Conservation (phyloP, 768 basidiomycete genomes). For the Tricholoma flavovirens region DNA sequence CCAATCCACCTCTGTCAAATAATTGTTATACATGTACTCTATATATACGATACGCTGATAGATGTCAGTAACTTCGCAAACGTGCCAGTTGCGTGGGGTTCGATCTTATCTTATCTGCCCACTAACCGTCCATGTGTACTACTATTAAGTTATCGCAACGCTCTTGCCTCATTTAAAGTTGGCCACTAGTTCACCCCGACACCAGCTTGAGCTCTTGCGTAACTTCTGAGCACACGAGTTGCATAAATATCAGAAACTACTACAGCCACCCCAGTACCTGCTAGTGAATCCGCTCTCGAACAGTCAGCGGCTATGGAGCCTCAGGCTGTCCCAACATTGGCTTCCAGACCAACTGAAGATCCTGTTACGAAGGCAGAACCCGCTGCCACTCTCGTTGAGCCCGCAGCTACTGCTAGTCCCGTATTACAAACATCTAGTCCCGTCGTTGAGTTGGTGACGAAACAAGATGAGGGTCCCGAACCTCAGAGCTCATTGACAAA, state of each 20-base stretch:
- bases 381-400: conserved; percentile 7
- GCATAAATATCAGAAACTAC: neutral
- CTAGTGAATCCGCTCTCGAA: neutral
- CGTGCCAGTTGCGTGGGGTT: too few relatives aligned
- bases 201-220: neutral
- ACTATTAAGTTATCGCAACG: too few relatives aligned
- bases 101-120: neutral
- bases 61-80: too few relatives aligned
- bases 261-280: neutral
- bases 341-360: too few relatives aligned
- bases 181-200: neutral
- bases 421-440: too few relatives aligned
- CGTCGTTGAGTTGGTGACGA: conserved; percentile 1
- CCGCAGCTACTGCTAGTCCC: neutral
- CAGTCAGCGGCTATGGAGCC: too few relatives aligned
- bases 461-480: conserved; percentile 33
- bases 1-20: neutral
- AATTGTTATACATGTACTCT: neutral
- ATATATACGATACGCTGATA: neutral
- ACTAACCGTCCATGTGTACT: too few relatives aligned
- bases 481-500: conserved; percentile 66
- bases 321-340: too few relatives aligned
- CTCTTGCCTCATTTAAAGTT: too few relatives aligned
- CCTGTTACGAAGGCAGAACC: conserved; percentile 2
- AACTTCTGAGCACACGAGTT: neutral